Percentiles rank a stretch among this genome's conserved stretches.
These are phyloP conservation scores for Agrocybe pediades DNA, from an alignment of 768 basidiomycete species.

Conservation along the genomic window DNA sequence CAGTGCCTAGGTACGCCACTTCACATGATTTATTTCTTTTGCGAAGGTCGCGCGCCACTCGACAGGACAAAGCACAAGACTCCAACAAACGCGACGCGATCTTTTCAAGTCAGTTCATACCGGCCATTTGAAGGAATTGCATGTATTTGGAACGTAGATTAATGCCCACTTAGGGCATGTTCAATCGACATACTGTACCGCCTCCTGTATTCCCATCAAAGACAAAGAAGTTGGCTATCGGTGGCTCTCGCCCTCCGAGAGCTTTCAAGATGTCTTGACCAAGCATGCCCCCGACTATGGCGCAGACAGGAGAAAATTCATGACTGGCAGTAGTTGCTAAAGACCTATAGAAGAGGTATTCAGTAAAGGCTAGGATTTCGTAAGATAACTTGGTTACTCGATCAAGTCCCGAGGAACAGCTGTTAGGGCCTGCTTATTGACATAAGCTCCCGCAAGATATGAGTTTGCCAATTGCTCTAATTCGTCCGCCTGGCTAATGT, in stretches of 20 bases:
- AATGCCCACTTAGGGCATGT: slow-evolving; percentile 46
- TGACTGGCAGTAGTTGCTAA: slow-evolving; percentile 68
- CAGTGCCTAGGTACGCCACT: background rate
- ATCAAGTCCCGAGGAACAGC: slow-evolving; percentile 60
- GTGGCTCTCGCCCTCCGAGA: slow-evolving; percentile 86
- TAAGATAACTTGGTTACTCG: slow-evolving; percentile 48
- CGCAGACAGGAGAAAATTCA: slow-evolving; percentile 93
- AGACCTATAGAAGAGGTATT: slow-evolving; percentile 45
- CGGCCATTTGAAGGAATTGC: background rate
- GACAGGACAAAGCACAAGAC: background rate
- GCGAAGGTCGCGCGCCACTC: background rate
- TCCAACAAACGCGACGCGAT: background rate
- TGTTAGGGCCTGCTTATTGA: slow-evolving; percentile 68
- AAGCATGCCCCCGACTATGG: slow-evolving; percentile 92
- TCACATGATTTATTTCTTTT: background rate
- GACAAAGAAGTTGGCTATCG: slow-evolving; percentile 88
- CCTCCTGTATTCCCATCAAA: slow-evolving; percentile 85
- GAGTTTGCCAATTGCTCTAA: slow-evolving; percentile 66
- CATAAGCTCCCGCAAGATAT: slow-evolving; percentile 59
- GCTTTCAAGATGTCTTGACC: slow-evolving; percentile 95
- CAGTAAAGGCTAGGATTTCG: slow-evolving; percentile 6
- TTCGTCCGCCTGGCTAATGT: slow-evolving; percentile 47
- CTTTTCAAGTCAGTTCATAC: too few relatives aligned
- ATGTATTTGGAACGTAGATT: slow-evolving; percentile 4
- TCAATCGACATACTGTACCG: slow-evolving; percentile 65